phyloP scores from a whole-genome alignment of 305 asterid genomes.

The Fraxinus xanthoxyloides region DNA sequence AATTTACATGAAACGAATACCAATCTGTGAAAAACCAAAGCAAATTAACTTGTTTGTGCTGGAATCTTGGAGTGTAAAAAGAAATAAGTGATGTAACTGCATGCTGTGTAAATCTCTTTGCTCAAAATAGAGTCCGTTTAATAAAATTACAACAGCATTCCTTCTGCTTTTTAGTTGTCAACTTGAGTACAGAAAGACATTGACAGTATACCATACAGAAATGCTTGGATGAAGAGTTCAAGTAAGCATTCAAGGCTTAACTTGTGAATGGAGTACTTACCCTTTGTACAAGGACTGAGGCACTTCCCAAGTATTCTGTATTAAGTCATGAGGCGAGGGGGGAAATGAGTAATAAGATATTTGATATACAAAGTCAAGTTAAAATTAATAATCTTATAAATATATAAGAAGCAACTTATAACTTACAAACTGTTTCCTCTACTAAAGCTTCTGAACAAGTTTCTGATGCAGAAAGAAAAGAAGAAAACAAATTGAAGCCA shows the following conservation, averaged over 20 bases:
- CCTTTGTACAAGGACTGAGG: slow-evolving; percentile 38
- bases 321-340: background rate
- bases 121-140: background rate
- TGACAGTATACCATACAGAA: background rate
- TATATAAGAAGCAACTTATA: background rate
- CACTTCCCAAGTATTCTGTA: slow-evolving; percentile 42
- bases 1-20: slow-evolving; percentile 50
- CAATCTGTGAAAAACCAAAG: slow-evolving; percentile 31
- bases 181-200: background rate
- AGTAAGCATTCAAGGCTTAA: background rate
- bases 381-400: background rate
- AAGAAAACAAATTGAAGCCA: background rate
- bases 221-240: background rate
- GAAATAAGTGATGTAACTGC: background rate
- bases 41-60: background rate
- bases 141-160: background rate
- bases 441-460: slow-evolving; percentile 53
- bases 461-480: slow-evolving; percentile 35
- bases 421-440: slow-evolving; percentile 36
- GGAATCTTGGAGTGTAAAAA: background rate
- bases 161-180: background rate
- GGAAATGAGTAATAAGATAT: background rate
- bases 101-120: background rate
- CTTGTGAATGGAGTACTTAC: slow-evolving; percentile 26
- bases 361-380: background rate